phyloP scores from a whole-genome alignment of 495 filamentous ascomycete species.

The Bacidia rubella region DNA sequence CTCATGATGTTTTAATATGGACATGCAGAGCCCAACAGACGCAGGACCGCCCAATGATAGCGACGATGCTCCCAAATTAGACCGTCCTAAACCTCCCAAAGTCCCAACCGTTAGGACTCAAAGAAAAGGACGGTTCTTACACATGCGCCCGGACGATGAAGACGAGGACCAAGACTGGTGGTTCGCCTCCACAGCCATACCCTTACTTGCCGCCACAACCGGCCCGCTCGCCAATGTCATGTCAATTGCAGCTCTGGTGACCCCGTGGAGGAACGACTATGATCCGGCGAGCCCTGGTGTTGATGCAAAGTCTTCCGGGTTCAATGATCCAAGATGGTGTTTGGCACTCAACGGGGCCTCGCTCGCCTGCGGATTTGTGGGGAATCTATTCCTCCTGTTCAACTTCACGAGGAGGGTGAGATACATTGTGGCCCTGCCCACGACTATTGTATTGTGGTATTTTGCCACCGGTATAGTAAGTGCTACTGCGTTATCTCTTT shows the following conservation, averaged over 20 bases:
- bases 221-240: conserved; percentile 64
- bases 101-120: neutral
- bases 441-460: conserved; percentile 57
- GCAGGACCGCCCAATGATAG: neutral
- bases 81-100: neutral
- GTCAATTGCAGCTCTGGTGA: conserved; percentile 59
- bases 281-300: conserved; percentile 19
- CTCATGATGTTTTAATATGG: neutral
- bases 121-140: conserved; percentile 18
- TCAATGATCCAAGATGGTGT: conserved; percentile 40
- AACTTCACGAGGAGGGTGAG: conserved; percentile 75
- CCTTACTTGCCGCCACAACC: conserved; percentile 56
- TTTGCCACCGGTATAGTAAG: conserved; percentile 51
- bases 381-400: conserved; percentile 55
- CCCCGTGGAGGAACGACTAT: conserved; percentile 45
- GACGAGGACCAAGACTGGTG: conserved; percentile 52
- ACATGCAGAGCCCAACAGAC: neutral
- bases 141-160: conserved; percentile 34
- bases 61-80: neutral
- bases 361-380: conserved; percentile 49
- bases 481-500: neutral
- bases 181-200: conserved; percentile 67
- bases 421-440: conserved; percentile 62
- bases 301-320: conserved; percentile 28
- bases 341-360: conserved; percentile 51